phyloP scores from a whole-genome alignment of 805 yeast species.

The Yarrowia yakushimensis region DNA sequence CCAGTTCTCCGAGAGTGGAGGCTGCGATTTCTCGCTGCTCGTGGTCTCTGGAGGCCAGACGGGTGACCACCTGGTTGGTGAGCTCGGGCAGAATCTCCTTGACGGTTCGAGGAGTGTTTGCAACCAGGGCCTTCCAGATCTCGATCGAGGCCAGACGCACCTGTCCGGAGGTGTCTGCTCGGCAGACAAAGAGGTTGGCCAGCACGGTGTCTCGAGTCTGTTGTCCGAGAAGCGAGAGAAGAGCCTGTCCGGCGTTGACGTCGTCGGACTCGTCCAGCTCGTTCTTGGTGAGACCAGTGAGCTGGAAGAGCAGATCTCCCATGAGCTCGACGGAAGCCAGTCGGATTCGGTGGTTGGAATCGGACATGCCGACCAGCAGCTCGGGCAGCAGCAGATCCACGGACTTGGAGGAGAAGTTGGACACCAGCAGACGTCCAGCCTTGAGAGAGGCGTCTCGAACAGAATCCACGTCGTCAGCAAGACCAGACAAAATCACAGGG shows the following conservation, averaged over 20 bases:
- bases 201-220: constrained; percentile 85
- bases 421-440: constrained; percentile 88
- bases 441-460: constrained; percentile 86
- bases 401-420: constrained; percentile 87
- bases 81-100: constrained; percentile 87
- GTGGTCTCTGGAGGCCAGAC: constrained; percentile 78
- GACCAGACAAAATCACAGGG: constrained; percentile 86
- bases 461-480: constrained; percentile 84
- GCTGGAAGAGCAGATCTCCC: constrained; percentile 90
- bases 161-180: constrained; percentile 82
- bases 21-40: constrained; percentile 85
- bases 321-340: constrained; percentile 91
- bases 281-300: constrained; percentile 79
- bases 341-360: constrained; percentile 79
- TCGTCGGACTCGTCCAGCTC: constrained; percentile 46
- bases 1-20: constrained; percentile 88
- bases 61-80: constrained; percentile 71
- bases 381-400: constrained; percentile 92
- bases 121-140: constrained; percentile 94
- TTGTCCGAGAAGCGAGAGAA: constrained; percentile 75
- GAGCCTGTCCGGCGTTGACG: constrained; percentile 44
- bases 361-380: constrained; percentile 83
- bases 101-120: constrained; percentile 91
- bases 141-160: constrained; percentile 89
- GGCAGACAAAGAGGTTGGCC: constrained; percentile 84